These are phyloP conservation scores for Claviceps capensis DNA, from an alignment of 2,329 filamentous ascomycete species.

Conservation along the genomic window DNA sequence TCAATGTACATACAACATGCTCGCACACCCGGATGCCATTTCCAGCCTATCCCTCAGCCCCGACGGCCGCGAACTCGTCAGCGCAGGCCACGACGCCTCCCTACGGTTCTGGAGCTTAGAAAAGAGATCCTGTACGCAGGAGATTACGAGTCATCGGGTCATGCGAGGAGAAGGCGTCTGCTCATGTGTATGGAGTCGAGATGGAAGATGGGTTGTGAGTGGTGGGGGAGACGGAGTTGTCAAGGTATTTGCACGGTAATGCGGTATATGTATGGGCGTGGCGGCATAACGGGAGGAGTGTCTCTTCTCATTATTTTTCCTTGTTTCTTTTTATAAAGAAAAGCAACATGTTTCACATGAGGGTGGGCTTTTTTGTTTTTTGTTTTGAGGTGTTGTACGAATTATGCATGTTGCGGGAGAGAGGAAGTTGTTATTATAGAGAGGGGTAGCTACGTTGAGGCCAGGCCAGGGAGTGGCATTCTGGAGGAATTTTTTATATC, in stretches of 20 bases:
- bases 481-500: conserved; percentile 11
- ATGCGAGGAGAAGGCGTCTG: conserved; percentile 97
- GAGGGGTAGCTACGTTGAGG: background rate
- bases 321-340: no score
- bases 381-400: background rate
- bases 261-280: background rate
- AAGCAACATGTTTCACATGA: no score
- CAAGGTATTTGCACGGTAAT: conserved; percentile 64
- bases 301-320: background rate
- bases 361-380: background rate
- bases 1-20: conserved; percentile 98
- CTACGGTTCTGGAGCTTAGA: conserved; percentile 96
- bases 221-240: conserved; percentile 91
- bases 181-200: conserved; percentile 87
- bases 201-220: conserved; percentile 87
- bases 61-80: conserved; percentile 87
- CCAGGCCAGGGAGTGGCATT: conserved; percentile 8
- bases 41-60: conserved; percentile 84
- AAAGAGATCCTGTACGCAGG: conserved; percentile 88
- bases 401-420: conserved; percentile 6
- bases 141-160: conserved; percentile 81
- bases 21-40: conserved; percentile 87
- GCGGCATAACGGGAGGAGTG: background rate
- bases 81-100: conserved; percentile 87
- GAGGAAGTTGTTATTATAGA: background rate